Conservation (phyloP, 2,329 filamentous ascomycete species). For the Epichloe typhina region DNA sequence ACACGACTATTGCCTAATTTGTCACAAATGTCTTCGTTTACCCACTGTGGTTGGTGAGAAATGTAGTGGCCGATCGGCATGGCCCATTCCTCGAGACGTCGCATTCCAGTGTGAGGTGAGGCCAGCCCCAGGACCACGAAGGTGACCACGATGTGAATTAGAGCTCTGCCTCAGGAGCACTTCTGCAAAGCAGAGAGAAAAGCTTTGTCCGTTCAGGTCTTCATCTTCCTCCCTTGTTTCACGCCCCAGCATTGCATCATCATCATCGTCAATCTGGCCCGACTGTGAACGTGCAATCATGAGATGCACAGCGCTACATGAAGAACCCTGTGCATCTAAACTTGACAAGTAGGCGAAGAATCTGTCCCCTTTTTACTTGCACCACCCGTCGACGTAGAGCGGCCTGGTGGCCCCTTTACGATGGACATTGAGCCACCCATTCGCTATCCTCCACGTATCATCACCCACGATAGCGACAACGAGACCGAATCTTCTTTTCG, state of each 20-base stretch:
- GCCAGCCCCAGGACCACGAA: neutral
- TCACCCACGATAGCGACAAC: conserved; percentile 1
- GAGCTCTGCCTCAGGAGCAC: neutral
- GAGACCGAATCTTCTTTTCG: neutral
- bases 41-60: neutral
- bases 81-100: conserved; percentile 1
- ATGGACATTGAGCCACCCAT: conserved; percentile 8
- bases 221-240: neutral
- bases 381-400: neutral
- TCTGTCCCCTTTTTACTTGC: neutral
- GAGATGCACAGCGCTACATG: neutral
- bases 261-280: neutral
- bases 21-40: neutral
- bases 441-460: conserved; percentile 5
- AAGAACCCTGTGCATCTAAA: neutral
- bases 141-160: neutral
- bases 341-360: neutral
- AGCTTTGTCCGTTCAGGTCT: neutral
- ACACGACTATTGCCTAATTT: neutral
- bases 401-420: neutral
- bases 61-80: neutral
- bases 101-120: conserved; percentile 4
- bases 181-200: neutral
- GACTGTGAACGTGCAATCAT: neutral
- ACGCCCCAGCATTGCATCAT: neutral